Percentiles rank a stretch among this genome's conserved stretches.
Conservation (phyloP, 225 moss, liverwort and hornwort genomes). For the Takakia lepidozioides region DNA sequence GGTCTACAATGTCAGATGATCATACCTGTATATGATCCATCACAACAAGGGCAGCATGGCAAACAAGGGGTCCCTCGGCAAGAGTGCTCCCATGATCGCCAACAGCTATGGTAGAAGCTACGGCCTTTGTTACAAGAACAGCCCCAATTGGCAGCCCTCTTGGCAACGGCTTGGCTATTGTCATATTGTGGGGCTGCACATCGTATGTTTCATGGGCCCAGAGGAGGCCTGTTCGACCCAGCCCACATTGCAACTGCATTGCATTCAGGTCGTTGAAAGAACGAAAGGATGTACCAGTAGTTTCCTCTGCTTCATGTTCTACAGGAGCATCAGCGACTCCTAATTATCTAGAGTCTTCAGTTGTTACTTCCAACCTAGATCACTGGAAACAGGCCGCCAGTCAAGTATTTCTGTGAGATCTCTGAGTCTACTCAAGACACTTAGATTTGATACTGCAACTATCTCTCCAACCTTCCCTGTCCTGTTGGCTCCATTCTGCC, state of each 20-base stretch:
- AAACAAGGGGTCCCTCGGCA: slow-evolving; percentile 51
- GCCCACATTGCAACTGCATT: slow-evolving; percentile 63
- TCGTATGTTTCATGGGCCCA: slow-evolving; percentile 78
- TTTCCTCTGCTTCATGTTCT: no score
- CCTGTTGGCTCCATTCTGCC: no score
- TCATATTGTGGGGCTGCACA: slow-evolving; percentile 79
- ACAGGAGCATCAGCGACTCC: no score
- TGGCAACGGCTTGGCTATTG: slow-evolving; percentile 79
- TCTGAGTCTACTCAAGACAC: no score
- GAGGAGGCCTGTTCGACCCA: slow-evolving; percentile 61
- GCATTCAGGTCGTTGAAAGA: background rate
- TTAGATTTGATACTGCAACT: no score
- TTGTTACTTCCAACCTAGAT: no score
- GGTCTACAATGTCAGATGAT: no score
- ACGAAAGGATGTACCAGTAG: no score
- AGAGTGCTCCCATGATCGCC: slow-evolving; percentile 69
- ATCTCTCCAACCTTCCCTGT: no score
- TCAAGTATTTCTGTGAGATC: no score
- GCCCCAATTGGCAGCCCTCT: slow-evolving; percentile 86
- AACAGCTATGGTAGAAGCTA: slow-evolving; percentile 56
- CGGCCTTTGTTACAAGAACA: slow-evolving; percentile 65
- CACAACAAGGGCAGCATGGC: slow-evolving; percentile 48
- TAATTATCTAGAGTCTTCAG: no score
- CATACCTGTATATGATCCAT: slow-evolving; percentile 31
- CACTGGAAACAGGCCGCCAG: no score